Conservation (phyloP, 129 eudicot genomes). For the Chrysanthemum lavandulifolium region DNA sequence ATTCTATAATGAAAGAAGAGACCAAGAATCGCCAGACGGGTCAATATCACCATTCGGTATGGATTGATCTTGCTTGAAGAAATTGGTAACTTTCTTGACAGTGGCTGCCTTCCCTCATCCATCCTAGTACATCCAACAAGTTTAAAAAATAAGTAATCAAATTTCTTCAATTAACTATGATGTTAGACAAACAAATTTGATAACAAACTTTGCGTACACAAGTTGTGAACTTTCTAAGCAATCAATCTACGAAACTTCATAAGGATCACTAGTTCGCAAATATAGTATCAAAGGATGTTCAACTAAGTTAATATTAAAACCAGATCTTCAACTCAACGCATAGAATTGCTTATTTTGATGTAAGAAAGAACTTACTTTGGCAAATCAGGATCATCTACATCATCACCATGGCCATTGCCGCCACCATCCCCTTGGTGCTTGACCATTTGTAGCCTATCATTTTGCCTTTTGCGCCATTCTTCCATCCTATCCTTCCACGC, state of each 20-base stretch:
- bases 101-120: constrained; percentile 98
- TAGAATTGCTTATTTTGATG: not conserved
- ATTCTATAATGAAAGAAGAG: constrained; percentile 86
- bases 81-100: constrained; percentile 86
- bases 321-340: not conserved
- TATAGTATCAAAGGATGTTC: no score
- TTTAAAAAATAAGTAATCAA: no score
- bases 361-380: constrained; percentile 60
- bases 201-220: no score
- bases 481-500: constrained; percentile 99
- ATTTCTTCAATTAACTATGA: no score
- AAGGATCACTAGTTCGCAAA: no score
- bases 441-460: constrained; percentile 83
- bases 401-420: constrained; percentile 45
- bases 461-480: constrained; percentile 90
- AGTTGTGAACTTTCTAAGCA: no score
- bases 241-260: no score
- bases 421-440: constrained; percentile 67
- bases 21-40: constrained; percentile 71
- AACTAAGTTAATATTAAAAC: no score
- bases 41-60: constrained; percentile 71
- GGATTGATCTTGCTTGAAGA: constrained; percentile 95
- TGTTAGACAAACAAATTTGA: no score
- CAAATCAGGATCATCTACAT: constrained; percentile 81
- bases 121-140: constrained; percentile 45